Evolutionary conservation across 306 rosid genomes (phyloP).

Genomic region (Cyamopsis tetragonoloba): DNA sequence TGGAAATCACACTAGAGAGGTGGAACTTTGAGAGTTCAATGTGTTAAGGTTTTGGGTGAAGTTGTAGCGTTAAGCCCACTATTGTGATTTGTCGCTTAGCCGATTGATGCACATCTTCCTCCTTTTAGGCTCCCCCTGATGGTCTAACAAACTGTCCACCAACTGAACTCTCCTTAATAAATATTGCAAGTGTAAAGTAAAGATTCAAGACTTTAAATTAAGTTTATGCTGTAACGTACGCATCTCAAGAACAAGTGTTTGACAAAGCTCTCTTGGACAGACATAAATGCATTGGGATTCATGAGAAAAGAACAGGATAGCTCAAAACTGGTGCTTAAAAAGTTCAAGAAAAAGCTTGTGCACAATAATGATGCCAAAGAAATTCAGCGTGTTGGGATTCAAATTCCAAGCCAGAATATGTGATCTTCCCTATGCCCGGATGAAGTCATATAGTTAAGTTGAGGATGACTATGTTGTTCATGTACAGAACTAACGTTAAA

Average conservation of each 20-base stretch:
- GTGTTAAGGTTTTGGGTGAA: no score
- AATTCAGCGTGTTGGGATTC: not conserved
- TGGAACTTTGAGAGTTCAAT: no score
- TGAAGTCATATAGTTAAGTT: not conserved
- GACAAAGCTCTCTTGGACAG: not conserved
- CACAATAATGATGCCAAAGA: not conserved
- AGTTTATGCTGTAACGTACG: not conserved
- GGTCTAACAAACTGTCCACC: not conserved
- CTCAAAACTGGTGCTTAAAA: no score
- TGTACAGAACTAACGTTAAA: not conserved
- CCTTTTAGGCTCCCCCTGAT: not conserved
- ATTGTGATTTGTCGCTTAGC: not conserved
- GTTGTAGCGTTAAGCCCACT: no score
- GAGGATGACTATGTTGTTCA: no score
- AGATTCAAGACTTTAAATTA: not conserved
- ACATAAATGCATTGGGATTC: not conserved
- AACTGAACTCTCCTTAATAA: not conserved
- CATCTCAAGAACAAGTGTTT: not conserved
- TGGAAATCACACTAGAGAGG: no score
- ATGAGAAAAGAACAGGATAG: not conserved
- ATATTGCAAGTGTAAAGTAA: not conserved
- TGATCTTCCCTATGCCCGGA: not conserved
- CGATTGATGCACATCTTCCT: not conserved
- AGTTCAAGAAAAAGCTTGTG: no score
- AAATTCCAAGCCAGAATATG: not conserved